Evolutionary conservation across 2,329 filamentous ascomycete species (phyloP).

Genomic region (Onygenales sp.): DNA sequence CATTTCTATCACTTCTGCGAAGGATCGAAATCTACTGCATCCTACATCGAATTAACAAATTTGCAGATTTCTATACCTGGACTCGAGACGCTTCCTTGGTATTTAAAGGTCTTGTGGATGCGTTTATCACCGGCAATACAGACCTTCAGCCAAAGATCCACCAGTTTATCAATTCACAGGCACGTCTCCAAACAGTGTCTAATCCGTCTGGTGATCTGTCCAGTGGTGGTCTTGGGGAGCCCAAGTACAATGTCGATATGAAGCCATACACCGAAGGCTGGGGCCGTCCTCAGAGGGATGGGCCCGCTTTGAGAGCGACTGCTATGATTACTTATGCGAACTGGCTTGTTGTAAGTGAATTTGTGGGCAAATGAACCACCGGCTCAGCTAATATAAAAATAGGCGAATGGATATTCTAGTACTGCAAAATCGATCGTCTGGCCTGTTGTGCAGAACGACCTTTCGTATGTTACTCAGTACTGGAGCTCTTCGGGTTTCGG

Average conservation of each 20-base stretch:
- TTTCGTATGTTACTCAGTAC: slow-evolving; percentile 64
- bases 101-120: slow-evolving; percentile 60
- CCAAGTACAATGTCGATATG: slow-evolving; percentile 60
- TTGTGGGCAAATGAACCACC: background rate
- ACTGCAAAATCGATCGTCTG: slow-evolving; percentile 51
- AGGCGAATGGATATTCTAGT: slow-evolving; percentile 43
- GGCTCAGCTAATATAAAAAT: background rate
- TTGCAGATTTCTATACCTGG: slow-evolving; percentile 66
- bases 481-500: slow-evolving; percentile 55
- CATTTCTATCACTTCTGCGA: background rate
- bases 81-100: slow-evolving; percentile 65
- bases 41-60: background rate
- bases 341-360: slow-evolving; percentile 48
- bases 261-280: slow-evolving; percentile 56
- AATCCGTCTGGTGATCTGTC: slow-evolving; percentile 55
- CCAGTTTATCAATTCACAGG: slow-evolving; percentile 58
- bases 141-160: slow-evolving; percentile 53
- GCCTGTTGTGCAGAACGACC: slow-evolving; percentile 66
- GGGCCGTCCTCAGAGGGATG: slow-evolving; percentile 61
- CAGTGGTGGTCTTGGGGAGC: slow-evolving; percentile 53
- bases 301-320: slow-evolving; percentile 24
- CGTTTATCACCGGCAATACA: slow-evolving; percentile 53
- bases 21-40: background rate
- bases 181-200: slow-evolving; percentile 52
- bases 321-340: slow-evolving; percentile 40